phyloP scores from a whole-genome alignment of 2,329 filamentous ascomycete species.

The Cordyceps militaris region DNA sequence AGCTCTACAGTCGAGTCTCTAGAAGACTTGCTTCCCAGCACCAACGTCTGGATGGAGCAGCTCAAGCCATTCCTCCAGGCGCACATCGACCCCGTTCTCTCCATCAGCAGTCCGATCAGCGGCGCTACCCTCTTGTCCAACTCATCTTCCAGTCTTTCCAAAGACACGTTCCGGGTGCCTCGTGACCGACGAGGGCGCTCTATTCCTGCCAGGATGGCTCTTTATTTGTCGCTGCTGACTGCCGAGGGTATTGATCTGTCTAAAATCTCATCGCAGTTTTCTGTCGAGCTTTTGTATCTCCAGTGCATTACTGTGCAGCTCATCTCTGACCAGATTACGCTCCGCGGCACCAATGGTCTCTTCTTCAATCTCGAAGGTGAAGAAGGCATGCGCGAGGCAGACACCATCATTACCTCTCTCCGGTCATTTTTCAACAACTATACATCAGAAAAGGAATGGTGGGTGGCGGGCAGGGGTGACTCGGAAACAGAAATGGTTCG shows the following conservation, averaged over 20 bases:
- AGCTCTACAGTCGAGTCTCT: conserved; percentile 22
- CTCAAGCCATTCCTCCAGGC: conserved; percentile 47
- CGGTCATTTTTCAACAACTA: conserved; percentile 31
- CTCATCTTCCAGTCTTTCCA: conserved; percentile 17
- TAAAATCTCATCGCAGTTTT: conserved; percentile 33
- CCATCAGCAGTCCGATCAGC: conserved; percentile 65
- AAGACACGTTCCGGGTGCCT: conserved; percentile 25
- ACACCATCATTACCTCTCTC: conserved; percentile 36
- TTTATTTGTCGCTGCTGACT: conserved; percentile 59
- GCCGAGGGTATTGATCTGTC: conserved; percentile 32
- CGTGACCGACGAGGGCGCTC: conserved; percentile 66
- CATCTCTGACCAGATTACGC: conserved; percentile 46
- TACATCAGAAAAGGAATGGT: conserved; percentile 27
- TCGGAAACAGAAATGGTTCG: conserved; percentile 32
- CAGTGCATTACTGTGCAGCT: conserved; percentile 45
- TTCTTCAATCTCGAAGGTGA: conserved; percentile 36
- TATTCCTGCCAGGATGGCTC: conserved; percentile 65
- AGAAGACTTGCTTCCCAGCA: conserved; percentile 54
- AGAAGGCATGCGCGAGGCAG: conserved; percentile 32
- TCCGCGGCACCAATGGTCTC: conserved; percentile 36
- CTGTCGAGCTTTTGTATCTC: conserved; percentile 44
- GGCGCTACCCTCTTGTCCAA: conserved; percentile 61
- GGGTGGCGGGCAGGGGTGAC: conserved; percentile 29
- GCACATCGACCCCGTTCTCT: conserved; percentile 54
- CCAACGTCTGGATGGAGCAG: conserved; percentile 57